A percentile compares a stretch with the other conserved stretches of the same genome.
These are phyloP conservation scores for Torulaspora globosa DNA, from an alignment of 1,139 yeast species.

Conservation along the genomic window DNA sequence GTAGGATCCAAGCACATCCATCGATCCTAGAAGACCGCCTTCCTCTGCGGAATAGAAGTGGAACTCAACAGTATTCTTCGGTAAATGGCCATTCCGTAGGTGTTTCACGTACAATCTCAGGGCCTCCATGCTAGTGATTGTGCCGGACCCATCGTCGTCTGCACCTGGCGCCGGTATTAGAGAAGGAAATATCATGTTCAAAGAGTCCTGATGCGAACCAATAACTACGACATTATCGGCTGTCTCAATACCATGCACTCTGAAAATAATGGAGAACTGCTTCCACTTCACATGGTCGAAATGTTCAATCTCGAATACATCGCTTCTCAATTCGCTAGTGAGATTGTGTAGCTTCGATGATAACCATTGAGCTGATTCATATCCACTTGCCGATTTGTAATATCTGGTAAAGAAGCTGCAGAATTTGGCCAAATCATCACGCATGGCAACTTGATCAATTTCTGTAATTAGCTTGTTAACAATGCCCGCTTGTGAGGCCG, in stretches of 20 bases:
- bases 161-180: constrained; percentile 85
- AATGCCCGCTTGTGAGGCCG: constrained; percentile 39
- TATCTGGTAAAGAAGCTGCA: constrained; percentile 76
- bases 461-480: constrained; percentile 43
- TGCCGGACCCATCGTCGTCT: constrained; percentile 92
- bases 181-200: constrained; percentile 69
- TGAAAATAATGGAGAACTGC: constrained; percentile 55
- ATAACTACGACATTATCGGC: constrained; percentile 58
- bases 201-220: constrained; percentile 89
- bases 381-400: constrained; percentile 69
- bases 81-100: constrained; percentile 35
- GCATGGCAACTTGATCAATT: constrained; percentile 45
- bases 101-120: constrained; percentile 53
- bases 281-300: constrained; percentile 51
- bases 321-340: constrained; percentile 33
- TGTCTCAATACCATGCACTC: constrained; percentile 38
- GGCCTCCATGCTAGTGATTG: constrained; percentile 72
- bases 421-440: constrained; percentile 54
- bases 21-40: constrained; percentile 85
- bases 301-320: constrained; percentile 39
- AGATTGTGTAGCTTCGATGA: constrained; percentile 46
- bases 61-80: constrained; percentile 76
- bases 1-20: constrained; percentile 58
- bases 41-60: constrained; percentile 96
- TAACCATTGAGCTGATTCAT: constrained; percentile 72